phyloP scores from a whole-genome alignment of 2,329 filamentous ascomycete species.

The Fusarium virguliforme region DNA sequence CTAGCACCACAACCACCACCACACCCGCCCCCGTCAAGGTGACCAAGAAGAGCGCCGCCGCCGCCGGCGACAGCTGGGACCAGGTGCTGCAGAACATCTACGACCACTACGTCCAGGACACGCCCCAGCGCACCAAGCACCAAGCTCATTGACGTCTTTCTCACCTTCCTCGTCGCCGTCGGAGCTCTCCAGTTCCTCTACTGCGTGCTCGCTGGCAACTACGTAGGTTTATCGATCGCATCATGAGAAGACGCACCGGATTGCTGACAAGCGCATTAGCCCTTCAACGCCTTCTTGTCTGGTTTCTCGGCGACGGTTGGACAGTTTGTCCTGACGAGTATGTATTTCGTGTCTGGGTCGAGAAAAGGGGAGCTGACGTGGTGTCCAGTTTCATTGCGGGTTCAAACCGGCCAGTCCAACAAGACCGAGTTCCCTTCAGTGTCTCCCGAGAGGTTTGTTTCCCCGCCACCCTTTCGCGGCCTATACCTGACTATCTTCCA shows the following conservation, averaged over 20 bases:
- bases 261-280: conserved; percentile 68
- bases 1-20: conserved; percentile 53
- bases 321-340: conserved; percentile 96
- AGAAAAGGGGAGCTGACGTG: conserved; percentile 26
- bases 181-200: conserved; percentile 95
- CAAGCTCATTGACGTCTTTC: conserved; percentile 92
- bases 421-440: conserved; percentile 82
- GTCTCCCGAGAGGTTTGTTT: conserved; percentile 80
- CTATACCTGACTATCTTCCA: conserved; percentile 57
- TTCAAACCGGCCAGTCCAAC: conserved; percentile 91
- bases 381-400: conserved; percentile 78
- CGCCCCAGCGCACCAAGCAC: conserved; percentile 93
- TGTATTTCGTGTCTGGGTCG: conserved; percentile 50
- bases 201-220: conserved; percentile 93
- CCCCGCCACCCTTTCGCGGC: too few species aligned
- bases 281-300: conserved; percentile 98
- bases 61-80: conserved; percentile 57
- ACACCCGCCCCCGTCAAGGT: conserved; percentile 41
- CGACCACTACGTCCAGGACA: conserved; percentile 84
- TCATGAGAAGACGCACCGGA: too few species aligned
- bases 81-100: conserved; percentile 80
- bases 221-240: conserved; percentile 73
- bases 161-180: conserved; percentile 87
- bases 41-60: conserved; percentile 50
- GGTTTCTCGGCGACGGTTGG: conserved; percentile 96